Evolutionary conservation across 371 early-diverging fungal species (phyloP).

Genomic region (Rhizopus arrhizus): DNA sequence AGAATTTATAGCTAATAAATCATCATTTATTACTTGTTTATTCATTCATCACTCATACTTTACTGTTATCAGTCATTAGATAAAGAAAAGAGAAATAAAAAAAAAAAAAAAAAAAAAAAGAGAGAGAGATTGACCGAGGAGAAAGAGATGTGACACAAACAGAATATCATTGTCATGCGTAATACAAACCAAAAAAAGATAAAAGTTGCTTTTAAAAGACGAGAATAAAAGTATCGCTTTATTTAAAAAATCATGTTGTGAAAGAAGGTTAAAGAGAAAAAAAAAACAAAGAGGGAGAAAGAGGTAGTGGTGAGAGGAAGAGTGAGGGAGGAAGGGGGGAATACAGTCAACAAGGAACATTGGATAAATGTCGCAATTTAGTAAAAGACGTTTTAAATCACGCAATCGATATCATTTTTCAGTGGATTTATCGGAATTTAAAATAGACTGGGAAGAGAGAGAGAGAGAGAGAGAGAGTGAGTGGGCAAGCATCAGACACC

Average conservation of each 20-base stretch:
- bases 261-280: not conserved
- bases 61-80: not conserved
- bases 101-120: not conserved
- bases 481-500: constrained; percentile 13
- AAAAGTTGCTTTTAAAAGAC: not conserved
- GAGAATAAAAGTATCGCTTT: not conserved
- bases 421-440: constrained; percentile 7
- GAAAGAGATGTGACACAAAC: not conserved
- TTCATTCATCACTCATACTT: not conserved
- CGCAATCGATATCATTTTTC: constrained; percentile 16
- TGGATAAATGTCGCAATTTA: constrained; percentile 25
- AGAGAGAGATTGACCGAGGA: not conserved
- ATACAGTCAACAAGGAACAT: not conserved
- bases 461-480: no score
- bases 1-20: constrained; percentile 15
- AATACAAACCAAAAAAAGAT: constrained; percentile 2
- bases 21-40: constrained; percentile 13
- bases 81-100: constrained; percentile 2
- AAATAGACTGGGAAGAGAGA: no score
- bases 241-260: not conserved
- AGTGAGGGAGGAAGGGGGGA: constrained; percentile 7
- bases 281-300: not conserved
- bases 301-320: constrained; percentile 1
- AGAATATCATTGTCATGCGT: not conserved
- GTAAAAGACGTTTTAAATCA: constrained; percentile 19